phyloP scores from a whole-genome alignment of 1,284 basidiomycete species.

The Irpex lacteus region DNA sequence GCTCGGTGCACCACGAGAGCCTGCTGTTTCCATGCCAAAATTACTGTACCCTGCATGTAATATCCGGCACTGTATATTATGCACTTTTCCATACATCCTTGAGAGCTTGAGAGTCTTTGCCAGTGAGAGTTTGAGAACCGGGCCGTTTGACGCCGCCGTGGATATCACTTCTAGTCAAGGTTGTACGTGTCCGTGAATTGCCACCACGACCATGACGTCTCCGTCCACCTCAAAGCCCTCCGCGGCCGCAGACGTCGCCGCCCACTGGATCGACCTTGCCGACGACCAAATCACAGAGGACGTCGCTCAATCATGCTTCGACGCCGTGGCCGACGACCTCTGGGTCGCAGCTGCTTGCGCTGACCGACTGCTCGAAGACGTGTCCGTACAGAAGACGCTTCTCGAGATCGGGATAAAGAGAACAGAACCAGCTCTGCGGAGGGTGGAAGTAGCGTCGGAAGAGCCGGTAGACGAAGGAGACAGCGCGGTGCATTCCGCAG shows the following conservation, averaged over 20 bases:
- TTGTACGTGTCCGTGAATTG: slow-evolving; percentile 14
- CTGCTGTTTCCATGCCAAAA: slow-evolving; percentile 3
- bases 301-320: slow-evolving; percentile 47
- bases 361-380: slow-evolving; percentile 64
- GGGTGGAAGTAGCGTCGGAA: slow-evolving; percentile 38
- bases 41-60: slow-evolving; percentile 9
- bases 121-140: background rate
- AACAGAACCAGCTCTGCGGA: slow-evolving; percentile 45
- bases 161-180: background rate
- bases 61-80: slow-evolving; percentile 2
- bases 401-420: slow-evolving; percentile 62
- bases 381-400: slow-evolving; percentile 51
- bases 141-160: background rate
- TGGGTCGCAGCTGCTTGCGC: slow-evolving; percentile 73
- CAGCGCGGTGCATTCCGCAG: slow-evolving; percentile 9
- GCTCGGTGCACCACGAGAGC: background rate
- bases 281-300: slow-evolving; percentile 55
- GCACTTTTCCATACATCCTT: background rate
- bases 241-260: slow-evolving; percentile 33
- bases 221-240: slow-evolving; percentile 21
- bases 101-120: background rate
- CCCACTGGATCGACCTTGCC: slow-evolving; percentile 53
- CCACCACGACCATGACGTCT: slow-evolving; percentile 21
- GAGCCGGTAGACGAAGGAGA: slow-evolving; percentile 27
- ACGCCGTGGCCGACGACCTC: slow-evolving; percentile 55